Conservation (phyloP, 1,139 yeast species). For the Pichia sp. region DNA sequence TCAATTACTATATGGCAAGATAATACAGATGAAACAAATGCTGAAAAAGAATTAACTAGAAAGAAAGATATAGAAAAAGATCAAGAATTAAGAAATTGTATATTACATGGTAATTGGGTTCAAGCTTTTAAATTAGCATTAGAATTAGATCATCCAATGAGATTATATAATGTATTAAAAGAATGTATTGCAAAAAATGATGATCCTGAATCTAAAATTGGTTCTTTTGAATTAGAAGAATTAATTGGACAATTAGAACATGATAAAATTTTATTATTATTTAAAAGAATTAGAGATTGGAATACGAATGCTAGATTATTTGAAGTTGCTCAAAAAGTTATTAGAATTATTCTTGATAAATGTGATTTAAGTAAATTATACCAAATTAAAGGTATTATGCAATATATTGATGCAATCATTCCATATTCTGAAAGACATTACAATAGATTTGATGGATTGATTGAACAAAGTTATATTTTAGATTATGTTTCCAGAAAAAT, state of each 20-base stretch:
- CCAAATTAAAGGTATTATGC: conserved; percentile 62
- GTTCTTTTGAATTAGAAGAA: conserved; percentile 57
- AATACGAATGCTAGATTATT: conserved; percentile 82
- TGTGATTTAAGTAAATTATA: conserved; percentile 50
- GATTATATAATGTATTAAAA: conserved; percentile 64
- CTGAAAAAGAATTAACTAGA: conserved; percentile 42
- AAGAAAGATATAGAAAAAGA: conserved; percentile 74
- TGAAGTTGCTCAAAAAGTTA: conserved; percentile 69
- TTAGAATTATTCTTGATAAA: conserved; percentile 55
- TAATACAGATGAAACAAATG: conserved; percentile 63
- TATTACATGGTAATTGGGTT: conserved; percentile 71
- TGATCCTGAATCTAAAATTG: conserved; percentile 46
- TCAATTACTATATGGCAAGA: conserved; percentile 85
- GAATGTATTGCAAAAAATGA: conserved; percentile 44
- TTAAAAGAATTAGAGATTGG: conserved; percentile 88
- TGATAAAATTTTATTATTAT: conserved; percentile 53
- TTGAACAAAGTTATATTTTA: conserved; percentile 78
- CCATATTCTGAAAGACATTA: conserved; percentile 89
- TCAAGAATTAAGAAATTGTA: conserved; percentile 71
- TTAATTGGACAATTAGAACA: conserved; percentile 53
- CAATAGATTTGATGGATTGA: conserved; percentile 63
- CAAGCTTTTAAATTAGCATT: conserved; percentile 84
- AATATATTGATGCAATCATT: conserved; percentile 62
- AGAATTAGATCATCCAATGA: conserved; percentile 80
- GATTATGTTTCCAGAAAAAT: conserved; percentile 82